Evolutionary conservation across 2,329 filamentous ascomycete genomes (phyloP).

Genomic region (Fusarium tuaranense): DNA sequence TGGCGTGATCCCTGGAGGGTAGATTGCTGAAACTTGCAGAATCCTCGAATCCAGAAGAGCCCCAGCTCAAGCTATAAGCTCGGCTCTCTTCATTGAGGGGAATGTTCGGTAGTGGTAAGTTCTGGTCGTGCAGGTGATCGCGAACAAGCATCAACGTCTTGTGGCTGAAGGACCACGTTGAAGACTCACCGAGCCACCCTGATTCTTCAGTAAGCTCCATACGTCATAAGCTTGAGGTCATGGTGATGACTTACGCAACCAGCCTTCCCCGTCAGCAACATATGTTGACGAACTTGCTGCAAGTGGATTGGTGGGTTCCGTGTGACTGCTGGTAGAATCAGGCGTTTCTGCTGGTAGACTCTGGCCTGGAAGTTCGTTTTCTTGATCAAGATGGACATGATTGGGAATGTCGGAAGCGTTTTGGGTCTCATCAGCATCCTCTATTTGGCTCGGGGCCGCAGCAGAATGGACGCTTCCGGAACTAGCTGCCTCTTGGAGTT

Average conservation of each 20-base stretch:
- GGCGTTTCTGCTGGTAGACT: not conserved
- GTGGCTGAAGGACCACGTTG: not conserved
- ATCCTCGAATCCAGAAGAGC: not conserved
- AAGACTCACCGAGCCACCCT: not conserved
- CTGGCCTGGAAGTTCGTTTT: not conserved
- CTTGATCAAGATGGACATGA: not conserved
- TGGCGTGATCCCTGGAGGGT: conserved; percentile 62
- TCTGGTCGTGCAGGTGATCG: not conserved
- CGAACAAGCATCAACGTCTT: not conserved
- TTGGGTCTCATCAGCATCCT: not conserved
- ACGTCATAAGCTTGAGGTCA: not conserved
- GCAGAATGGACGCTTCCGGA: not conserved
- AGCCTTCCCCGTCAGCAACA: not conserved
- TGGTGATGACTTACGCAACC: not conserved
- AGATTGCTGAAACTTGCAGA: conserved; percentile 35
- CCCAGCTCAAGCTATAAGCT: not conserved
- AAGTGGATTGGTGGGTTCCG: not conserved
- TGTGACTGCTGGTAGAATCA: not conserved
- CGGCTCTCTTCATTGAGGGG: not conserved
- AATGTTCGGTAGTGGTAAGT: not conserved
- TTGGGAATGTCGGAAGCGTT: not conserved
- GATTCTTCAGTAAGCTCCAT: not conserved
- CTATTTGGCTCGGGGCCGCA: not conserved
- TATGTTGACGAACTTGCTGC: not conserved
- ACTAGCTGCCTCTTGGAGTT: not conserved